Base-by-base conservation (phyloP, 805 yeast species). In the Ogataea philodendri region DNA sequence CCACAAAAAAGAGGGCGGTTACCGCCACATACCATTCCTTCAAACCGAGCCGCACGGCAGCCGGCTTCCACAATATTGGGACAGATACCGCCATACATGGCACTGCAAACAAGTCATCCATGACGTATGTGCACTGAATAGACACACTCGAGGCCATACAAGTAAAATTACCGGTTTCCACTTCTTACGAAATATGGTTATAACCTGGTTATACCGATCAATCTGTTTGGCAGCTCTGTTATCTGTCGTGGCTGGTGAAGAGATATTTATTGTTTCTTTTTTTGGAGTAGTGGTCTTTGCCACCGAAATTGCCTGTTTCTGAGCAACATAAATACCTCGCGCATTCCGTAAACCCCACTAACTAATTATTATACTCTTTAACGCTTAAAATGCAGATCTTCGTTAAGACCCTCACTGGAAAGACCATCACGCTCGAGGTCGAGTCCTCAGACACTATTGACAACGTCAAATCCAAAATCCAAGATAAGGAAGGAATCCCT, bases 351-450 rank as follows among this genome's bases (percentile, higher is more conserved):
- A 10, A 22, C 24, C 19, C 18, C 17, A 3, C n/a, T 15, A 15
- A n/a, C 32, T n/a, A 13, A 13, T 24, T 22, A 27, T 23, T 18
- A 23, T 14, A 21, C 6, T 15, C 15, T 19, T 18, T 11, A 33
- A 23, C 30, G 17, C 22, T 26, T 9, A 30, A 23, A 49, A 73
- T 73, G 78, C 79, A 73, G 63, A 73, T 73, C 70, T 81, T 81
- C 73, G 88, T 82, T 69, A 81, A 81, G 70, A 81, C 88, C 66
- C 75, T 81, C 67, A 81, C 88, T 54, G 88, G 88, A 77, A 81
- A 81, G 77, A 83, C 95, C 67, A 88, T 88, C 74, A 88, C 96
- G 77, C 82, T 88, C 63, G 97, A 88, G 78, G 97, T 65, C n/a
- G 70, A 65, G 41, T 64, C 70, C 11, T 65, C 70, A 3, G 70